Conservation (phyloP, 768 basidiomycete genomes). For the Agaricus bisporus region DNA sequence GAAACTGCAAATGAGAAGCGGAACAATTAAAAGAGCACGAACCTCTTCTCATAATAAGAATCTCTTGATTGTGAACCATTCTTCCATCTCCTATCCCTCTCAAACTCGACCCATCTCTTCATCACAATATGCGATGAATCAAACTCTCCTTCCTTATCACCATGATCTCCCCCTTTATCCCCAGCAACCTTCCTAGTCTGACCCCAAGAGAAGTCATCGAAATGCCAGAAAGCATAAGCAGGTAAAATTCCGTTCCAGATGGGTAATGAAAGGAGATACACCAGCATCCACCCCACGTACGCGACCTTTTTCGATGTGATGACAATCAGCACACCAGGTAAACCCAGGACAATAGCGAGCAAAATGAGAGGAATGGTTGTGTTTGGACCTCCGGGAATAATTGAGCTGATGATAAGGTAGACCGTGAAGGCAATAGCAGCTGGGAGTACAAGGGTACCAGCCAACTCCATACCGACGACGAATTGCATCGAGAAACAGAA, state of each 20-base stretch:
- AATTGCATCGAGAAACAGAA: slow-evolving; percentile 99
- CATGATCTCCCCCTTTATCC: slow-evolving; percentile 63
- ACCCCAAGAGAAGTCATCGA: slow-evolving; percentile 98
- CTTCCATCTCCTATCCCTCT: slow-evolving; percentile 93
- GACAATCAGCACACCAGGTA: slow-evolving; percentile 93
- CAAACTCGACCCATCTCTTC: slow-evolving; percentile 99
- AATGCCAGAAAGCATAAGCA: slow-evolving; percentile 97
- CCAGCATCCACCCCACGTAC: slow-evolving; percentile 95
- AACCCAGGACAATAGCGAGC: slow-evolving; percentile 90
- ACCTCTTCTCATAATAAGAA: slow-evolving; percentile 73
- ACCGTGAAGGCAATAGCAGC: slow-evolving; percentile 97
- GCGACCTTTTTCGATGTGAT: slow-evolving; percentile 91
- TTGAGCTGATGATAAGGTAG: slow-evolving; percentile 85
- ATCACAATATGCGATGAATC: slow-evolving; percentile 96
- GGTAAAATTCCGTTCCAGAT: slow-evolving; percentile 97
- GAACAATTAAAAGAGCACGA: slow-evolving; percentile 18
- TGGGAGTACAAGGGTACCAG: slow-evolving; percentile 93
- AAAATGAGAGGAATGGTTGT: slow-evolving; percentile 89
- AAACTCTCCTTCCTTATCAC: slow-evolving; percentile 96
- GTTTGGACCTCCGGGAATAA: slow-evolving; percentile 72
- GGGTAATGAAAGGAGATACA: slow-evolving; percentile 88
- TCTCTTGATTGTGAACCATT: slow-evolving; percentile 80
- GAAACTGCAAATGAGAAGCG: not conserved
- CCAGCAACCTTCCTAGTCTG: slow-evolving; percentile 83
- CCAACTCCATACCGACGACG: slow-evolving; percentile 96